phyloP scores from a whole-genome alignment of 495 filamentous ascomycete species.

The Cenococcum geophilum region DNA sequence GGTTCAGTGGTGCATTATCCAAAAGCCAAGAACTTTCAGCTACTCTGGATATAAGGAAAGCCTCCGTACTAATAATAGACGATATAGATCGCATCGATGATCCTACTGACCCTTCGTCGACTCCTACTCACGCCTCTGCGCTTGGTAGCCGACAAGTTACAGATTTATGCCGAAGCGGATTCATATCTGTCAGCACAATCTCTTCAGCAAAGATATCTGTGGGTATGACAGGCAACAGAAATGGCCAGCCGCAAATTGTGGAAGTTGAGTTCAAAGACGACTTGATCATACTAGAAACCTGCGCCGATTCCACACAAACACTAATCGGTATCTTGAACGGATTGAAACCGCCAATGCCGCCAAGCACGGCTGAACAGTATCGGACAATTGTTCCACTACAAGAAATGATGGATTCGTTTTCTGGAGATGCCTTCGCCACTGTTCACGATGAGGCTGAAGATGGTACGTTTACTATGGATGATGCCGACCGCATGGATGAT shows the following conservation, averaged over 20 bases:
- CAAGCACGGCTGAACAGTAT: constrained; percentile 75
- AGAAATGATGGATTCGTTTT: constrained; percentile 84
- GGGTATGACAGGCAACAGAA: constrained; percentile 47
- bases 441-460: constrained; percentile 6
- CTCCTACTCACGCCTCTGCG: constrained; percentile 23
- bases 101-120: not conserved
- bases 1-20: constrained; percentile 56
- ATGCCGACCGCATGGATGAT: constrained; percentile 42
- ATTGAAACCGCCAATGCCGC: constrained; percentile 73
- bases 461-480: constrained; percentile 25
- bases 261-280: constrained; percentile 80
- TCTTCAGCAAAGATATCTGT: constrained; percentile 67
- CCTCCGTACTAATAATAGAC: constrained; percentile 76
- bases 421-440: constrained; percentile 64
- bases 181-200: constrained; percentile 75
- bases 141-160: constrained; percentile 55
- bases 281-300: constrained; percentile 84
- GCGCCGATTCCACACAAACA: constrained; percentile 95
- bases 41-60: constrained; percentile 64
- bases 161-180: constrained; percentile 64
- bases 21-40: constrained; percentile 55
- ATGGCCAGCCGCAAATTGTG: constrained; percentile 51
- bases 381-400: constrained; percentile 78
- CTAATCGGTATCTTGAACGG: constrained; percentile 74
- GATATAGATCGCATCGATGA: constrained; percentile 51